Evolutionary conservation across 1,284 basidiomycete genomes (phyloP).

Genomic region (Thecaphora thlaspeos): DNA sequence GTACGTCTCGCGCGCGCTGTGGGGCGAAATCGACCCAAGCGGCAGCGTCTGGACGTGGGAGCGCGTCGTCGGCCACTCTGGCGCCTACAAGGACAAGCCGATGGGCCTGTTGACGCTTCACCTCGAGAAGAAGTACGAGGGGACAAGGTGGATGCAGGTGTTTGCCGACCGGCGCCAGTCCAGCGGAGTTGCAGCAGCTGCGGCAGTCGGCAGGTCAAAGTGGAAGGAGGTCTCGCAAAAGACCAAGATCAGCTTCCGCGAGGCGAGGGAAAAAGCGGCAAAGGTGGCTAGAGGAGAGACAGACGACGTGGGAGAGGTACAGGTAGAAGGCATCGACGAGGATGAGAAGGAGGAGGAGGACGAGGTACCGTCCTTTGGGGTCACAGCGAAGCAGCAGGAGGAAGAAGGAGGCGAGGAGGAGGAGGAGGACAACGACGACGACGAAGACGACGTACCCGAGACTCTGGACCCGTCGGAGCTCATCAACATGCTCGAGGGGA

Average conservation of each 20-base stretch:
- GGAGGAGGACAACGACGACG: constrained; percentile 44
- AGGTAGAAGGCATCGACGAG: not conserved
- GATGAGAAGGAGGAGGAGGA: constrained; percentile 4
- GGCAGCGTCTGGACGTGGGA: constrained; percentile 47
- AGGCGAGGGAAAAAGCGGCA: constrained; percentile 1
- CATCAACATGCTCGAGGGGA: constrained; percentile 71
- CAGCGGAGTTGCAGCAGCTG: not conserved
- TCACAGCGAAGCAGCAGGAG: constrained; percentile 41
- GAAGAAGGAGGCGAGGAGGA: not conserved
- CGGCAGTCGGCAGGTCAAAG: not conserved
- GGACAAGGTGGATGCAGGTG: constrained; percentile 79
- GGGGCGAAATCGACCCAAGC: constrained; percentile 41
- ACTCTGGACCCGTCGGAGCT: constrained; percentile 82
- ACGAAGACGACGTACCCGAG: constrained; percentile 74
- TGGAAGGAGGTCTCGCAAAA: constrained; percentile 2
- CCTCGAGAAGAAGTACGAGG: constrained; percentile 56
- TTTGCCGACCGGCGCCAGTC: constrained; percentile 61
- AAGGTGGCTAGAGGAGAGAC: not conserved
- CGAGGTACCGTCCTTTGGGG: too few species aligned
- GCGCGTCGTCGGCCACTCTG: constrained; percentile 5
- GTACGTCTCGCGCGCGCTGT: constrained; percentile 36
- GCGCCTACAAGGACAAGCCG: constrained; percentile 1
- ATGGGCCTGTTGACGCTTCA: constrained; percentile 37
- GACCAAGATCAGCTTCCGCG: constrained; percentile 19
- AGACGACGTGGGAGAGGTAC: not conserved